Conservation (phyloP, 768 basidiomycete species). For the Mycena vulgaris region DNA sequence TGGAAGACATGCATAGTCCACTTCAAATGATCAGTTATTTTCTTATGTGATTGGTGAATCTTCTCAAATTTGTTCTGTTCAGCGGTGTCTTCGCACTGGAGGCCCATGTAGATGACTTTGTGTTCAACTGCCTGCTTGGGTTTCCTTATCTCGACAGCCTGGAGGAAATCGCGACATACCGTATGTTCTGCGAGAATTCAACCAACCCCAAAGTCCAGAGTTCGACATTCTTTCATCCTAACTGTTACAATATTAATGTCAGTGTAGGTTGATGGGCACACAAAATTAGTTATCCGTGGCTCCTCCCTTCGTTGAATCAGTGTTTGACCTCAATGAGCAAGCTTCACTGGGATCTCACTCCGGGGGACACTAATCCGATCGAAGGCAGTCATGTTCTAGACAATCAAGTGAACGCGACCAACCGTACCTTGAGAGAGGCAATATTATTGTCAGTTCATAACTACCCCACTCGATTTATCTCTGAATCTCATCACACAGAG, state of each 20-base stretch:
- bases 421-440: neutral
- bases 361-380: slow-evolving; percentile 19
- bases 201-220: slow-evolving; percentile 5
- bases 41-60: no score
- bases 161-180: neutral
- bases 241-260: no score
- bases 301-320: slow-evolving; percentile 13
- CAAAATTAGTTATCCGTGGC: slow-evolving; percentile 26
- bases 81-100: neutral
- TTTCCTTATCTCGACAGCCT: neutral
- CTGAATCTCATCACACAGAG: neutral
- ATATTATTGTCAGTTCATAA: neutral
- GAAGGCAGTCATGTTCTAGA: slow-evolving; percentile 11
- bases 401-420: slow-evolving; percentile 6
- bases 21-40: neutral
- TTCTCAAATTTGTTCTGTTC: no score
- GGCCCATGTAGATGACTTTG: neutral
- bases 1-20: slow-evolving; percentile 19
- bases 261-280: slow-evolving; percentile 6
- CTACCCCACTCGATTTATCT: no score
- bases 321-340: neutral
- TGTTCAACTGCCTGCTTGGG: neutral
- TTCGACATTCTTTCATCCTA: neutral
- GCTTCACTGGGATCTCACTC: slow-evolving; percentile 16
- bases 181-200: slow-evolving; percentile 2